These are phyloP conservation scores for Thymus quinquecostatus DNA, from an alignment of 257 asterid genomes.

Conservation along the genomic window DNA sequence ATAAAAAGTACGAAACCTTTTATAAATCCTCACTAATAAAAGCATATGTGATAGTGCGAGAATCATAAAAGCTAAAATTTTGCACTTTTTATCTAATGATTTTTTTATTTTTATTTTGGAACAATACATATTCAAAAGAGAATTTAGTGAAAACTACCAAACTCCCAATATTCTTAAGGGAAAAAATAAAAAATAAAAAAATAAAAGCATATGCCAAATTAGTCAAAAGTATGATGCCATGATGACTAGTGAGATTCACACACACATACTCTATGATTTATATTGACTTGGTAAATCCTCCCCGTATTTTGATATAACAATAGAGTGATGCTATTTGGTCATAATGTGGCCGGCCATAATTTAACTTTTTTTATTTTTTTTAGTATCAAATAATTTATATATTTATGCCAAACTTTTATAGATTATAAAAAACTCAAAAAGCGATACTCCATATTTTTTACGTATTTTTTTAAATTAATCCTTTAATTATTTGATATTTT, in stretches of 20 bases:
- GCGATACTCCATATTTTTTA: too few relatives aligned
- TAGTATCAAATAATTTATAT: too few relatives aligned
- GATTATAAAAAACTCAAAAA: too few relatives aligned
- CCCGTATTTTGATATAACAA: too few relatives aligned
- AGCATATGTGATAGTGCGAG: neutral
- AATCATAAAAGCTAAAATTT: neutral
- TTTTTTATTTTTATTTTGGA: neutral
- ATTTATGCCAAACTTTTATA: too few relatives aligned
- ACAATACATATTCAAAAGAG: neutral
- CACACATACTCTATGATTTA: neutral
- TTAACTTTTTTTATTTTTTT: too few relatives aligned
- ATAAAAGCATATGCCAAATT: neutral
- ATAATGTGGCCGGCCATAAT: too few relatives aligned
- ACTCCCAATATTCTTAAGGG: neutral
- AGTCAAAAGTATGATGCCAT: conserved; percentile 1
- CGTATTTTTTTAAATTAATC: too few relatives aligned
- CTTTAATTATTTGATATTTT: too few relatives aligned
- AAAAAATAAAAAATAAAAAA: neutral
- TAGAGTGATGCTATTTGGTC: too few relatives aligned
- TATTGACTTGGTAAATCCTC: too few relatives aligned
- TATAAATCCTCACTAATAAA: neutral
- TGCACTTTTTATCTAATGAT: neutral
- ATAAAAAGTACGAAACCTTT: too few relatives aligned
- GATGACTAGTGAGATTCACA: neutral
- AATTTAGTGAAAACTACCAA: neutral